These are phyloP conservation scores for Xylariaceae sp. DNA, from an alignment of 2,329 filamentous ascomycete species.

Conservation along the genomic window DNA sequence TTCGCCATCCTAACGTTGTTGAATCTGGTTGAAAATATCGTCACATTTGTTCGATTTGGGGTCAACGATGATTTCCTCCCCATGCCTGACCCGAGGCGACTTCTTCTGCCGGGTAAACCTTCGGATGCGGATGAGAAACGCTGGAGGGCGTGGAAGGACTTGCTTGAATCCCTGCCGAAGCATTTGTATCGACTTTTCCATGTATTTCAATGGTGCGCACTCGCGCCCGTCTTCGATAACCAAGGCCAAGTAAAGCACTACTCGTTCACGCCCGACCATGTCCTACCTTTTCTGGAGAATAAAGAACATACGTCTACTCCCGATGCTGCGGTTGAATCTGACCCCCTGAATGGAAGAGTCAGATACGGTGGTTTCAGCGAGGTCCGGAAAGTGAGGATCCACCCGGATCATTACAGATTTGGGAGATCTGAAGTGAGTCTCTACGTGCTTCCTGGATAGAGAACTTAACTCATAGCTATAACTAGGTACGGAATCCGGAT, in stretches of 20 bases:
- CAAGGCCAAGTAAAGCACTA: conserved; percentile 1
- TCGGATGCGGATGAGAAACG: not conserved
- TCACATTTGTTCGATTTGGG: not conserved
- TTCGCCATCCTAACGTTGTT: conserved; percentile 2
- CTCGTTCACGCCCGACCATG: conserved; percentile 3
- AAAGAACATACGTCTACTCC: too few relatives aligned
- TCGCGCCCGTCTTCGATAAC: conserved; percentile 1
- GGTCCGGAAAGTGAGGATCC: conserved; percentile 5
- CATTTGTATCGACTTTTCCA: not conserved
- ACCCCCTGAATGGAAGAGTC: not conserved
- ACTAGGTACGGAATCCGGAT: too few relatives aligned
- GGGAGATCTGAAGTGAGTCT: conserved; percentile 2
- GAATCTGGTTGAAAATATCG: not conserved
- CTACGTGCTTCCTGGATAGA: too few relatives aligned
- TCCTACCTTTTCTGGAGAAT: conserved; percentile 1
- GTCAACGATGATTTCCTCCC: conserved; percentile 1
- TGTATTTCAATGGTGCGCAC: conserved; percentile 2
- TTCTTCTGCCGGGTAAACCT: not conserved
- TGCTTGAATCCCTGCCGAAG: not conserved
- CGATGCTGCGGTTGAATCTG: not conserved
- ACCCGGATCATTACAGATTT: conserved; percentile 7
- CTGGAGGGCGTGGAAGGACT: too few relatives aligned
- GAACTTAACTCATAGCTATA: too few relatives aligned
- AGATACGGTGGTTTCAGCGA: conserved; percentile 3
- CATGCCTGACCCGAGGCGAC: conserved; percentile 1